Conservation (phyloP, 306 rosid genomes). For the Geum urbanum region DNA sequence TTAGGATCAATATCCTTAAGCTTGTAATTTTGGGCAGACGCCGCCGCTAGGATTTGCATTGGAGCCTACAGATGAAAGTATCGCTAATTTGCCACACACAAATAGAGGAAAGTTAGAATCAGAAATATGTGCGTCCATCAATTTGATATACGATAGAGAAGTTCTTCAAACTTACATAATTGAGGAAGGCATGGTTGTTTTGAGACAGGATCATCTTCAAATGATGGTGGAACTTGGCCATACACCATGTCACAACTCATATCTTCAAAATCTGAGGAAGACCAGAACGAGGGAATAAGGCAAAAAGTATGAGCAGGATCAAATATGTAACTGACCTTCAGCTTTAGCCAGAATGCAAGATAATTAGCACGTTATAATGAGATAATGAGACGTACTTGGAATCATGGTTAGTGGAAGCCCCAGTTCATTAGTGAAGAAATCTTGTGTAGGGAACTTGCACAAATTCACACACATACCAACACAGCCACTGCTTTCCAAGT, state of each 20-base stretch:
- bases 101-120: constrained; percentile 13
- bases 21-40: constrained; percentile 66
- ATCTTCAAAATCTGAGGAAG: constrained; percentile 78
- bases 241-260: constrained; percentile 98
- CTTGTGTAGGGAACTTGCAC: constrained; percentile 98
- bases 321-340: background rate
- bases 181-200: constrained; percentile 74
- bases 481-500: constrained; percentile 91
- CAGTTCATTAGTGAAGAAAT: constrained; percentile 89
- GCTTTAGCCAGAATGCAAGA: too few species aligned
- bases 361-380: background rate
- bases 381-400: constrained; percentile 56
- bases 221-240: constrained; percentile 74
- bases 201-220: constrained; percentile 85
- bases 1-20: constrained; percentile 31
- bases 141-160: background rate
- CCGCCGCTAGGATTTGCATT: constrained; percentile 48
- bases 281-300: background rate
- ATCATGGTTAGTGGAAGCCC: constrained; percentile 95
- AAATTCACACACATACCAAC: constrained; percentile 95
- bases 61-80: constrained; percentile 53
- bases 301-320: too few species aligned
- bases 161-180: constrained; percentile 48
- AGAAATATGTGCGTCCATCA: background rate
- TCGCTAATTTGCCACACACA: too few species aligned